Evolutionary conservation across 345 rosid species (phyloP).

Genomic region (Eucalyptus tenuipes): DNA sequence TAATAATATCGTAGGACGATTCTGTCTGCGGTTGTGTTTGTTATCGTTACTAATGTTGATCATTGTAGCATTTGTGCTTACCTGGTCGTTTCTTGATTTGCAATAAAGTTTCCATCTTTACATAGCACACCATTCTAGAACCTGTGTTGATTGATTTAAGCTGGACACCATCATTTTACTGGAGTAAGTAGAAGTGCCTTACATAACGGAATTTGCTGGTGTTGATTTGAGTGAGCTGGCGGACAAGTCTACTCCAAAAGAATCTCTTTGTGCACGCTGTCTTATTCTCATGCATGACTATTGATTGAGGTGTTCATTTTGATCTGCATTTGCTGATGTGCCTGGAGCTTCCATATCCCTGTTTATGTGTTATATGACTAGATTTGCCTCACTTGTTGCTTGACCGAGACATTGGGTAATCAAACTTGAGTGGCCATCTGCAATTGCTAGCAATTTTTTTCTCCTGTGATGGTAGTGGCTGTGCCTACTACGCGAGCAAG

Average conservation of each 20-base stretch:
- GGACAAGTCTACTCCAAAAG: background rate
- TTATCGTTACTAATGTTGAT: background rate
- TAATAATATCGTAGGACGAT: background rate
- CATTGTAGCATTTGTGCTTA: background rate
- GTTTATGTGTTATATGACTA: background rate
- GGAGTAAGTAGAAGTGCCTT: background rate
- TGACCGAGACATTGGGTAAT: background rate
- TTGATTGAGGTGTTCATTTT: background rate
- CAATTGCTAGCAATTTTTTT: background rate
- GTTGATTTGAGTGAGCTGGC: background rate
- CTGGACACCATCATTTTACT: background rate
- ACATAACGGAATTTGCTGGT: background rate
- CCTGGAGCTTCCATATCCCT: background rate
- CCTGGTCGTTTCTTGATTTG: background rate
- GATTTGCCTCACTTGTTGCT: background rate
- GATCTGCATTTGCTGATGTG: background rate
- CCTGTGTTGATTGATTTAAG: background rate
- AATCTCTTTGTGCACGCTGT: background rate
- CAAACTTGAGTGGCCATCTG: background rate
- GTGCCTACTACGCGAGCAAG: background rate
- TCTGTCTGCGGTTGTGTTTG: background rate
- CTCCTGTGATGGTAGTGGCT: background rate
- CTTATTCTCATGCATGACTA: background rate
- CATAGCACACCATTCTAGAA: background rate
- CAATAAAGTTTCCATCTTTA: background rate